Base-by-base conservation (phyloP, 2,329 filamentous ascomycete genomes). In the Aspergillus sp. region DNA sequence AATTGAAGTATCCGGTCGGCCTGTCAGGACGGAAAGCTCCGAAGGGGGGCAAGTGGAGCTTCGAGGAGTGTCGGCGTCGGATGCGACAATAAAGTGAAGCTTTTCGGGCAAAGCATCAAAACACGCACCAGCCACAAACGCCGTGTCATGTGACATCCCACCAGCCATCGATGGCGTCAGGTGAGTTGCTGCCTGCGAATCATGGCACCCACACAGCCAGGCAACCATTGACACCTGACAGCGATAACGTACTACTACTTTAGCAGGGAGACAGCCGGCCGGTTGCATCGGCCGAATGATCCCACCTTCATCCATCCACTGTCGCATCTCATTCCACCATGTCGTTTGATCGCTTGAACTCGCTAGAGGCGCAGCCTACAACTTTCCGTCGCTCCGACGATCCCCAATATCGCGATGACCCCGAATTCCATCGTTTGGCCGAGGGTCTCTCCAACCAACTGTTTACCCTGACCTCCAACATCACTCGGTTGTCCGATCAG, bases 301-400 rank as follows among this genome's bases (percentile, higher is more conserved):
- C 52, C 41, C 58, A 55, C 23, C 54, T 44, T 51, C 38, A 61
- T 44, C 49, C n/a, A 53, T 63, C 49, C 32, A 52, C 38, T 50
- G 32, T 36, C 47, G 42, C 41, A 25, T 51, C 38, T 36, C 32
- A 54, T 41, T 42, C 32, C 53, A 62, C 62, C 64, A 98, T 98
- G 94, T 96, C 94, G 17, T 98, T 95, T 80, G 90, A 96, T 75
- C 90, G 91, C 69, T 85, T 95, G 64, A 90, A 90, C 59, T 89
- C 86, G 63, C 83, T 97, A 67, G 94, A 98, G 81, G 88, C 93
- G 67, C 89, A 90, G 77, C 86, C 87, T 42, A 88, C 87, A 30
- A 86, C 82, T 63, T 84, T 84, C 79, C 83, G 90, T 64, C 85
- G 87, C 65, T 82, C 86, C 62, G 87, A 90, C 75, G 90, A 90